These are phyloP conservation scores for Ganoderma lucidum DNA, from an alignment of 1,284 basidiomycete species.

Conservation along the genomic window DNA sequence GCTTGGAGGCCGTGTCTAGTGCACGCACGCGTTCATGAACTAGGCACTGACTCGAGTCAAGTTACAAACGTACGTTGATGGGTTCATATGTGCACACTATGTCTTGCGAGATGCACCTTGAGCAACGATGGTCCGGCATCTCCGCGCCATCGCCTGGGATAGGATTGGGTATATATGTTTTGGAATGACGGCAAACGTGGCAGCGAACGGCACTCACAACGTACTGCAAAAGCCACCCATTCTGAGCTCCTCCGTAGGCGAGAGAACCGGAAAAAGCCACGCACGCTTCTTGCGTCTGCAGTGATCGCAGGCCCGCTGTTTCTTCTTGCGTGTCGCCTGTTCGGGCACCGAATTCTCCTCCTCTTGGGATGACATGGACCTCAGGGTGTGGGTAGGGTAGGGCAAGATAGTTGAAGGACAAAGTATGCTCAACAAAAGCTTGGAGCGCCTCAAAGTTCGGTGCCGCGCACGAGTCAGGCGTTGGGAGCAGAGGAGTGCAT, in stretches of 20 bases:
- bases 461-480: neutral
- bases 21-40: too few relatives aligned
- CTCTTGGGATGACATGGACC: conserved; percentile 11
- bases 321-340: conserved; percentile 14
- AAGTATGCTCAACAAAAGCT: neutral
- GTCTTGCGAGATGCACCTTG: conserved; percentile 78
- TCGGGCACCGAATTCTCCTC: neutral
- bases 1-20: conserved; percentile 81
- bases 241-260: neutral
- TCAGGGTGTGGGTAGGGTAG: too few relatives aligned
- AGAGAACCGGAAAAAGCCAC: conserved; percentile 33
- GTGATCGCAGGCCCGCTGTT: conserved; percentile 75
- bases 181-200: conserved; percentile 10
- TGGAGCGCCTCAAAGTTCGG: neutral
- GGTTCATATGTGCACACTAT: conserved; percentile 84
- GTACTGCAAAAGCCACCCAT: neutral
- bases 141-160: conserved; percentile 41
- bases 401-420: too few relatives aligned
- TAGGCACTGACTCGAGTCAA: neutral
- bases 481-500: neutral
- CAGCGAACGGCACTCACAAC: conserved; percentile 19
- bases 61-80: conserved; percentile 59
- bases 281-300: conserved; percentile 79
- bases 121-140: conserved; percentile 75
- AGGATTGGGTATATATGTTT: neutral